These are phyloP conservation scores for Phaeoacremonium minimum DNA, from an alignment of 2,329 filamentous ascomycete genomes.

Conservation along the genomic window DNA sequence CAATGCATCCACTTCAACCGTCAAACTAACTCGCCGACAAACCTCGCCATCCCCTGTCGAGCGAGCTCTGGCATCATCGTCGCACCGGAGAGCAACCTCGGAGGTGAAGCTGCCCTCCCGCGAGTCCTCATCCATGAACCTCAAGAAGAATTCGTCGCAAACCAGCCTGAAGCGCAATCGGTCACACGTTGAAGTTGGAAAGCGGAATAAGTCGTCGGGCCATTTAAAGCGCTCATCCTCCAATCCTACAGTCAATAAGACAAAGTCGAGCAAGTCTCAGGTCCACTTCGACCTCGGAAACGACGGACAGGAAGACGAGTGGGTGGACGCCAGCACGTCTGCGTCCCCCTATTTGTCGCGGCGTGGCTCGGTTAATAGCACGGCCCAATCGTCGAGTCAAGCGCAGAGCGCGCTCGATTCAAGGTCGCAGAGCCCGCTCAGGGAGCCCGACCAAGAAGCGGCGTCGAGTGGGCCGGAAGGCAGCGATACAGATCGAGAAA, in stretches of 20 bases:
- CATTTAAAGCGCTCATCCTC: conserved; percentile 50
- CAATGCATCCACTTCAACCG: conserved; percentile 22
- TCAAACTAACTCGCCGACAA: conserved; percentile 37
- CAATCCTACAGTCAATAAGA: conserved; percentile 41
- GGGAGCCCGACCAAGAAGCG: conserved; percentile 14
- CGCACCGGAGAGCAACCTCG: conserved; percentile 45
- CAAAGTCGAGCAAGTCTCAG: conserved; percentile 39
- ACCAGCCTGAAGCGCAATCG: conserved; percentile 56
- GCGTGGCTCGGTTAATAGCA: conserved; percentile 44
- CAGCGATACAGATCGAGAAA: conserved; percentile 32
- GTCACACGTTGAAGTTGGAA: conserved; percentile 52
- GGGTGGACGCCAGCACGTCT: conserved; percentile 63
- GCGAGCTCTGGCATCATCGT: conserved; percentile 22
- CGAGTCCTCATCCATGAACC: conserved; percentile 35
- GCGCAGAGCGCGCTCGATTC: too few relatives aligned
- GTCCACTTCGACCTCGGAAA: conserved; percentile 63
- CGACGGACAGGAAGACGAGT: conserved; percentile 52
- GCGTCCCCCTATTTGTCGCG: conserved; percentile 55
- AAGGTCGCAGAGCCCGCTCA: conserved; percentile 24
- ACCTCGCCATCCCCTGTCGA: conserved; percentile 38
- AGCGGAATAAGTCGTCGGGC: conserved; percentile 44
- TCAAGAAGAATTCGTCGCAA: conserved; percentile 50
- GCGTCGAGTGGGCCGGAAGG: too few relatives aligned
- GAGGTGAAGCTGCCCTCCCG: conserved; percentile 46
- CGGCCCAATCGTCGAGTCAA: conserved; percentile 23